Evolutionary conservation across 441 rosid genomes (phyloP).

Genomic region (Pelargonium australe): DNA sequence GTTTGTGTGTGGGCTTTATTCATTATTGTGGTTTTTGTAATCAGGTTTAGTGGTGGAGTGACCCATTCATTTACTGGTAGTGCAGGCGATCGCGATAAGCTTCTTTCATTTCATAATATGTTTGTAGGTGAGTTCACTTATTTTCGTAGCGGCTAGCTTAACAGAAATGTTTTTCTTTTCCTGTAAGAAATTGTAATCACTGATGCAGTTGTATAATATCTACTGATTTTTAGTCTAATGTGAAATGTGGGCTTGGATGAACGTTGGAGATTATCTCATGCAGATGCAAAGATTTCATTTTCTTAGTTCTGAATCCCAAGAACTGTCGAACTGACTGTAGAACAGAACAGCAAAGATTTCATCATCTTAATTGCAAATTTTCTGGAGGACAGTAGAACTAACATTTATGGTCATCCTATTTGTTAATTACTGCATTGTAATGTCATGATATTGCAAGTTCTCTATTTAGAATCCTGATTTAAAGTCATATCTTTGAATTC

Average conservation of each 20-base stretch:
- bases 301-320: too few relatives aligned
- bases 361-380: too few relatives aligned
- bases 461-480: background rate
- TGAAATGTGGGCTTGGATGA: too few relatives aligned
- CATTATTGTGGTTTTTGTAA: background rate
- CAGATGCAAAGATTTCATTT: too few relatives aligned
- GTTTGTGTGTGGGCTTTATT: background rate
- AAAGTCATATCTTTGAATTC: background rate
- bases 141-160: background rate
- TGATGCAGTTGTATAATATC: background rate
- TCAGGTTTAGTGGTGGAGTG: conserved; percentile 73
- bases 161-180: background rate
- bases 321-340: too few relatives aligned
- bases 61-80: conserved; percentile 89
- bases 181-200: background rate
- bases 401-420: background rate
- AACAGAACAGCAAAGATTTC: too few relatives aligned
- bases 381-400: too few relatives aligned
- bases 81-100: conserved; percentile 62
- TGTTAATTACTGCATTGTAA: background rate
- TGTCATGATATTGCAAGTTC: background rate
- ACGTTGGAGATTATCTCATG: too few relatives aligned
- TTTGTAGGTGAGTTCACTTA: conserved; percentile 51
- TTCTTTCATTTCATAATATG: conserved; percentile 63
- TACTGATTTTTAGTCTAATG: too few relatives aligned